Conservation (phyloP, 768 basidiomycete species). For the Pleurotus pulmonarius region DNA sequence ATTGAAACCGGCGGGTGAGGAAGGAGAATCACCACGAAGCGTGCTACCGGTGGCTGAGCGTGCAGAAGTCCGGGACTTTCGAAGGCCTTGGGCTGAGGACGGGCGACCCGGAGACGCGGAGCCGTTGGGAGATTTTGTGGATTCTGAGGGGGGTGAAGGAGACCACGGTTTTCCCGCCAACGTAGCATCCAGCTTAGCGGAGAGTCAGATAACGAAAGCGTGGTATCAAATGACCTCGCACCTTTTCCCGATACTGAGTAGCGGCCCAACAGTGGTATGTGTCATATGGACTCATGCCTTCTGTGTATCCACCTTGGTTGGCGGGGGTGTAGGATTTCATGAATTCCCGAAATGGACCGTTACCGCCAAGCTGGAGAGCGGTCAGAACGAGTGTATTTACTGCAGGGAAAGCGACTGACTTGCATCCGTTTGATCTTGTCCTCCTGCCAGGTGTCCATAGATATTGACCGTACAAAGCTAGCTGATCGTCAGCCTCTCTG, state of each 20-base stretch:
- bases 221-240: constrained; percentile 22
- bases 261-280: constrained; percentile 95
- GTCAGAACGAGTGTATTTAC: constrained; percentile 8
- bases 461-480: constrained; percentile 89
- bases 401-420: constrained; percentile 37
- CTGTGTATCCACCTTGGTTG: constrained; percentile 67
- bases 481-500: constrained; percentile 9
- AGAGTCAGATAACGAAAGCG: constrained; percentile 6
- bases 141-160: constrained; percentile 65
- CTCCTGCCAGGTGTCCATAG: constrained; percentile 95
- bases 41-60: constrained; percentile 46
- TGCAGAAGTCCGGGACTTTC: constrained; percentile 77
- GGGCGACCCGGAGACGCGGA: constrained; percentile 56
- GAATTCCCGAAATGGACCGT: constrained; percentile 78
- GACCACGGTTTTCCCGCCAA: constrained; percentile 78
- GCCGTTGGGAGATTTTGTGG: constrained; percentile 29
- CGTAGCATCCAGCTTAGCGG: constrained; percentile 69
- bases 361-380: constrained; percentile 73
- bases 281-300: constrained; percentile 59
- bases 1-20: constrained; percentile 53
- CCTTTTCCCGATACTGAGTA: constrained; percentile 92
- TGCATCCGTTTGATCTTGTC: constrained; percentile 90
- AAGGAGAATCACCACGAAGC: constrained; percentile 44
- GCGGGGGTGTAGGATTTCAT: constrained; percentile 63
- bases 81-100: constrained; percentile 75